A percentile compares a stretch with the other conserved stretches of the same genome.
These are phyloP conservation scores for Colletotrichum camelliae DNA, from an alignment of 2,329 filamentous ascomycete species.

Conservation along the genomic window DNA sequence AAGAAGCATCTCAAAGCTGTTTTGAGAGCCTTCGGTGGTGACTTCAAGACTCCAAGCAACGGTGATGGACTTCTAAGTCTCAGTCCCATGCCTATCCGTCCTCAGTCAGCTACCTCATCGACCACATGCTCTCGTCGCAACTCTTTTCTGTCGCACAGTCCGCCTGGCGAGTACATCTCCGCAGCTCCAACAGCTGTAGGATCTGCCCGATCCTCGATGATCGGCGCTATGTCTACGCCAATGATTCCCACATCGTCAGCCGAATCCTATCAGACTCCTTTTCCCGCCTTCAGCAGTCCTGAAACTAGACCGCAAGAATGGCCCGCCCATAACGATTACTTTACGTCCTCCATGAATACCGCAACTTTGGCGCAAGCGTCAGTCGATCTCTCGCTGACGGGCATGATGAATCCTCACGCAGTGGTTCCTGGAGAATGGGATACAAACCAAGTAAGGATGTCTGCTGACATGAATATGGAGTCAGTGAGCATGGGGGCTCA, in stretches of 20 bases:
- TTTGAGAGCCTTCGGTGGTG: neutral
- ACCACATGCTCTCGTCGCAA: neutral
- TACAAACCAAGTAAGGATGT: neutral
- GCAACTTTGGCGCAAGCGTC: neutral
- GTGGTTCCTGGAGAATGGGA: neutral
- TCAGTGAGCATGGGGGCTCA: neutral
- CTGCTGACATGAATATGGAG: neutral
- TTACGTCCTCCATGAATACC: neutral
- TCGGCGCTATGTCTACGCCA: slow-evolving; percentile 23
- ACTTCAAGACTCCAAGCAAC: neutral
- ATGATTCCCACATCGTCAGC: neutral
- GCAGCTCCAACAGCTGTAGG: slow-evolving; percentile 20
- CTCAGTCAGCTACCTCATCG: neutral
- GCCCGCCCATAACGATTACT: slow-evolving; percentile 19
- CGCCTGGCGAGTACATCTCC: neutral
- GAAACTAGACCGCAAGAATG: slow-evolving; percentile 30
- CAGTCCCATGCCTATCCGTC: neutral
- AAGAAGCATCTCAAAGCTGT: neutral
- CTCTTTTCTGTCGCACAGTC: neutral
- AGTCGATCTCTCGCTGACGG: neutral
- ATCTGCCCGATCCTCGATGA: slow-evolving; percentile 1
- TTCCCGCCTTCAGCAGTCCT: slow-evolving; percentile 26
- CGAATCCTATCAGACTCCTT: slow-evolving; percentile 18
- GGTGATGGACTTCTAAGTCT: neutral
- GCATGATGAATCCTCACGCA: neutral